Evolutionary conservation across 2,329 filamentous ascomycete species (phyloP).

Genomic region (Westerdykella ornata): DNA sequence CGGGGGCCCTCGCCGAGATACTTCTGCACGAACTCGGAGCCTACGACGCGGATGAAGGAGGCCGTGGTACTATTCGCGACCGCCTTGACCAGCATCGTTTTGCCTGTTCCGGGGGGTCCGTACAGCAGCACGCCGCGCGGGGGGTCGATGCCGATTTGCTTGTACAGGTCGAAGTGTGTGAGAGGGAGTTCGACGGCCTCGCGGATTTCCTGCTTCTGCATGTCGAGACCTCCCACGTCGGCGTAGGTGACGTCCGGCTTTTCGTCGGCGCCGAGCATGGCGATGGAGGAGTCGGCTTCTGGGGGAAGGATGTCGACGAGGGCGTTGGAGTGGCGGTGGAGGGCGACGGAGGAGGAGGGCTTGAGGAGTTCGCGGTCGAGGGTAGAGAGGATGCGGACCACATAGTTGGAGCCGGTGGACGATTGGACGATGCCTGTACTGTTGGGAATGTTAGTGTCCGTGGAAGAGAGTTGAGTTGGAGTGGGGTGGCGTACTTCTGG

Average conservation of each 20-base stretch:
- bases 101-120: constrained; percentile 89
- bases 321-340: constrained; percentile 97
- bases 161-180: constrained; percentile 97
- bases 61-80: constrained; percentile 97
- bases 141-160: constrained; percentile 98
- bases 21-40: constrained; percentile 98
- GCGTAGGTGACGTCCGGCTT: constrained; percentile 98
- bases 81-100: constrained; percentile 97
- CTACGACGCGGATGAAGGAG: constrained; percentile 96
- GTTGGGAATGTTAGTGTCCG: constrained; percentile 13
- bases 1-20: constrained; percentile 95
- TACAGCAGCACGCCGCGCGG: constrained; percentile 94
- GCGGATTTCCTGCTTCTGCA: constrained; percentile 99
- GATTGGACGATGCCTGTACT: constrained; percentile 98
- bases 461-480: not conserved
- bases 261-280: constrained; percentile 93
- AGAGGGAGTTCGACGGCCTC: constrained; percentile 95
- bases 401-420: constrained; percentile 96
- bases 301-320: constrained; percentile 98
- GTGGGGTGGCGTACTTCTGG: constrained; percentile 67
- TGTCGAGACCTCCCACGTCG: constrained; percentile 94
- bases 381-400: constrained; percentile 94
- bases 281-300: constrained; percentile 96
- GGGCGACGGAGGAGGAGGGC: constrained; percentile 92
- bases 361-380: constrained; percentile 97